Evolutionary conservation across 2,329 filamentous ascomycete species (phyloP).

Genomic region (Plenodomus tracheiphilus): DNA sequence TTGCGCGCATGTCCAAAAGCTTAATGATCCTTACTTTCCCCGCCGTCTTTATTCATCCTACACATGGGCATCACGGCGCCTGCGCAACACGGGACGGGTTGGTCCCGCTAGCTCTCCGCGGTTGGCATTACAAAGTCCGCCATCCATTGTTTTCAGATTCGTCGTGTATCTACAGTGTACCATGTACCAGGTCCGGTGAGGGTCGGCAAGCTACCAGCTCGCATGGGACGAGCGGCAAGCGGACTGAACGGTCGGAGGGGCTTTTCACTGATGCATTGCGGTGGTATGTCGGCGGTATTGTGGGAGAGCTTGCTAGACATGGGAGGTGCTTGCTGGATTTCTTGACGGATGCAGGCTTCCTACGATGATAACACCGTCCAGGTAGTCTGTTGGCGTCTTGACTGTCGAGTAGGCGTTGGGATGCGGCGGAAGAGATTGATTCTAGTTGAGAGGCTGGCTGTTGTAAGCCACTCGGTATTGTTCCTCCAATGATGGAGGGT

Average conservation of each 20-base stretch:
- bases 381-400: no score
- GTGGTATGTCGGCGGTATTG: neutral
- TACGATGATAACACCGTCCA: neutral
- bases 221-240: neutral
- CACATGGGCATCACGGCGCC: neutral
- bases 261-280: neutral
- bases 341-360: neutral
- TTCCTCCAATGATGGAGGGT: neutral
- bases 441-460: neutral
- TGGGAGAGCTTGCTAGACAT: neutral
- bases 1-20: neutral
- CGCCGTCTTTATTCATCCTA: neutral
- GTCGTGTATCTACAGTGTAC: no score
- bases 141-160: neutral
- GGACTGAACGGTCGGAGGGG: neutral
- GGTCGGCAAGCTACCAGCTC: neutral
- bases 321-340: neutral
- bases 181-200: neutral
- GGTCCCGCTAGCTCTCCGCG: neutral
- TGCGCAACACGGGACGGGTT: neutral
- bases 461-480: neutral
- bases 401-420: neutral
- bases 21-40: neutral
- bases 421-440: neutral
- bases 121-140: neutral